phyloP scores from a whole-genome alignment of 768 basidiomycete genomes.

The Cystofilobasidium macerans region DNA sequence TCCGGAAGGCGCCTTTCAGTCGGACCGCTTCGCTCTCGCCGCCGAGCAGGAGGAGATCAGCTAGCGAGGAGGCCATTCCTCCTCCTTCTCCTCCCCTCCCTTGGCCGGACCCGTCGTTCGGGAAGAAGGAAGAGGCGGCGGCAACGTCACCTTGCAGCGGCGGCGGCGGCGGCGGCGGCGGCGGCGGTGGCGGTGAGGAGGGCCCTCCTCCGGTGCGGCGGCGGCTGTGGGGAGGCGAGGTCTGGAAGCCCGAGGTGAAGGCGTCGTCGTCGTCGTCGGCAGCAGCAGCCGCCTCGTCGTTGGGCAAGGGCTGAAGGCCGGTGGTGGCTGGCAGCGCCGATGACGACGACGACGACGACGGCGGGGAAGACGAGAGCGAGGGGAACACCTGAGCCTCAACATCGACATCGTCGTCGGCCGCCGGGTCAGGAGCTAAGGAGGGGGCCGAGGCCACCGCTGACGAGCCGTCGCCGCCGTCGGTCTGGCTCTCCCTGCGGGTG shows the following conservation, averaged over 20 bases:
- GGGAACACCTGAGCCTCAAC: too few relatives aligned
- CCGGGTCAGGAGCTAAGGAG: too few relatives aligned
- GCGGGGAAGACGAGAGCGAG: too few relatives aligned
- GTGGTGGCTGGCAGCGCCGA: too few relatives aligned
- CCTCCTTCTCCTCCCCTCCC: not conserved
- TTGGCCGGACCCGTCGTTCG: too few relatives aligned
- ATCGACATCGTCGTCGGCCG: too few relatives aligned
- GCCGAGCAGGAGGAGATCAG: slow-evolving; percentile 11
- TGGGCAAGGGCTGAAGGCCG: too few relatives aligned
- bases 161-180: not conserved
- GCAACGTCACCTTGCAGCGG: not conserved
- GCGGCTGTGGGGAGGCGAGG: not conserved
- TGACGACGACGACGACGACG: too few relatives aligned
- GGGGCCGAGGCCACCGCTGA: not conserved
- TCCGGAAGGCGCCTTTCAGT: slow-evolving; percentile 23
- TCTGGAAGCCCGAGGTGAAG: not conserved
- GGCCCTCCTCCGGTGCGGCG: not conserved
- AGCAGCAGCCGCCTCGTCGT: too few relatives aligned
- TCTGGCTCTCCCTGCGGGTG: too few relatives aligned
- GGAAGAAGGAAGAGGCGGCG: too few relatives aligned
- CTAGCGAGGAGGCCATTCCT: not conserved
- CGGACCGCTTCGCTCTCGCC: slow-evolving; percentile 21
- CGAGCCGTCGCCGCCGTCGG: not conserved
- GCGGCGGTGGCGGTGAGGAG: not conserved
- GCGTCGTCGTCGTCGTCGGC: too few relatives aligned